phyloP scores from a whole-genome alignment of 2,329 filamentous ascomycete genomes.

The Aspergillus sojae region DNA sequence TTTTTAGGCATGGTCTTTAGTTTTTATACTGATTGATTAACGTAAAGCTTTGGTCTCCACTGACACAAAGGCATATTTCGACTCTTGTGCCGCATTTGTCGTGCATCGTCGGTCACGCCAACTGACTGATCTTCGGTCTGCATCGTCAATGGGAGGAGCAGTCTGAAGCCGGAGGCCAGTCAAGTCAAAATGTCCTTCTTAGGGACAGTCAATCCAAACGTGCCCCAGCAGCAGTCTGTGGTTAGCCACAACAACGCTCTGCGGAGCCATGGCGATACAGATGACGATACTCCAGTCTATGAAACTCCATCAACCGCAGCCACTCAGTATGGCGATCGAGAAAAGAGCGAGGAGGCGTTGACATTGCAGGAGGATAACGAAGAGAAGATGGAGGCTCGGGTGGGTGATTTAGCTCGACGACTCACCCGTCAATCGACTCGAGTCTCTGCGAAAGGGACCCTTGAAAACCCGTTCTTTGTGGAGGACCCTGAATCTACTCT shows the following conservation, averaged over 20 bases:
- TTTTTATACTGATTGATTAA: neutral
- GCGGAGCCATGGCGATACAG: neutral
- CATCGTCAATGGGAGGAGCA: neutral
- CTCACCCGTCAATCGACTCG: slow-evolving; percentile 26
- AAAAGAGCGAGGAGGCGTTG: neutral
- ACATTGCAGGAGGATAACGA: slow-evolving; percentile 1
- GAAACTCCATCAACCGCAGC: neutral
- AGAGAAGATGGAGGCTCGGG: slow-evolving; percentile 7
- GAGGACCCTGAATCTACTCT: slow-evolving; percentile 22
- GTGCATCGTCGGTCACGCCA: neutral
- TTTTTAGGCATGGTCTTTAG: neutral
- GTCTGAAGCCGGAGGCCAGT: neutral
- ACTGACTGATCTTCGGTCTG: neutral
- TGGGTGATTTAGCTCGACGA: slow-evolving; percentile 16
- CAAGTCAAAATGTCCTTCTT: neutral
- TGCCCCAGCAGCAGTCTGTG: neutral
- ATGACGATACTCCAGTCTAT: neutral
- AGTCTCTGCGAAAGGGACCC: slow-evolving; percentile 17
- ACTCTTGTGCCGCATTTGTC: neutral
- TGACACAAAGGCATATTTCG: neutral
- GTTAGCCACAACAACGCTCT: neutral
- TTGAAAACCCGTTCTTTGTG: slow-evolving; percentile 22
- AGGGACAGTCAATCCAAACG: neutral
- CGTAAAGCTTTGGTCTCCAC: neutral
- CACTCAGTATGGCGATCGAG: neutral